Conservation (phyloP, 495 filamentous ascomycete genomes). For the Margaritispora aquatica region DNA sequence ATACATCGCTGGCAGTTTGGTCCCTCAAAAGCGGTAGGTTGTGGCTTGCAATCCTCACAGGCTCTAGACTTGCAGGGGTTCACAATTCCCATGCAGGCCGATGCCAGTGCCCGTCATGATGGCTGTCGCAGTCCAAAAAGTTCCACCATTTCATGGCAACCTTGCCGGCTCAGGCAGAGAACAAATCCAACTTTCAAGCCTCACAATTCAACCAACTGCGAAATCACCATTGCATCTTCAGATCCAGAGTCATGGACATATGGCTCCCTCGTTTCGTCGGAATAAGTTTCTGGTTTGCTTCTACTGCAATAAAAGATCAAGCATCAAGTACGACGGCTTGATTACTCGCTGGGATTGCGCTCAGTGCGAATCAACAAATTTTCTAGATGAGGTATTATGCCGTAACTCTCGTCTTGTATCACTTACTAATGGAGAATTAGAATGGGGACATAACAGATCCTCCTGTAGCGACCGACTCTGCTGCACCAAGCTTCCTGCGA, state of each 20-base stretch:
- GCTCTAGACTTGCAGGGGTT: too few relatives aligned
- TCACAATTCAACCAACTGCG: neutral
- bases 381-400: constrained; percentile 57
- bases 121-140: neutral
- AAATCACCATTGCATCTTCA: neutral
- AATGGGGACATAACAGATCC: constrained; percentile 84
- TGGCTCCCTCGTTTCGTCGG: constrained; percentile 41
- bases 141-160: too few relatives aligned
- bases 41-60: too few relatives aligned
- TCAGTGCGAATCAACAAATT: constrained; percentile 75
- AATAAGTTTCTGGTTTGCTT: constrained; percentile 58
- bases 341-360: constrained; percentile 58
- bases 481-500: constrained; percentile 31
- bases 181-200: too few relatives aligned
- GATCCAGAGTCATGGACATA: constrained; percentile 27
- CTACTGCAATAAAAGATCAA: constrained; percentile 64
- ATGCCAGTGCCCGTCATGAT: too few relatives aligned
- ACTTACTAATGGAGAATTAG: constrained; percentile 33
- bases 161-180: neutral
- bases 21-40: too few relatives aligned
- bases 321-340: constrained; percentile 42
- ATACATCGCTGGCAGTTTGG: too few relatives aligned
- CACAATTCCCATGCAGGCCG: neutral
- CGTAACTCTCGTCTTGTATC: constrained; percentile 1
- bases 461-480: constrained; percentile 46